phyloP scores from a whole-genome alignment of 2,329 filamentous ascomycete species.

The Madurella fahalii region DNA sequence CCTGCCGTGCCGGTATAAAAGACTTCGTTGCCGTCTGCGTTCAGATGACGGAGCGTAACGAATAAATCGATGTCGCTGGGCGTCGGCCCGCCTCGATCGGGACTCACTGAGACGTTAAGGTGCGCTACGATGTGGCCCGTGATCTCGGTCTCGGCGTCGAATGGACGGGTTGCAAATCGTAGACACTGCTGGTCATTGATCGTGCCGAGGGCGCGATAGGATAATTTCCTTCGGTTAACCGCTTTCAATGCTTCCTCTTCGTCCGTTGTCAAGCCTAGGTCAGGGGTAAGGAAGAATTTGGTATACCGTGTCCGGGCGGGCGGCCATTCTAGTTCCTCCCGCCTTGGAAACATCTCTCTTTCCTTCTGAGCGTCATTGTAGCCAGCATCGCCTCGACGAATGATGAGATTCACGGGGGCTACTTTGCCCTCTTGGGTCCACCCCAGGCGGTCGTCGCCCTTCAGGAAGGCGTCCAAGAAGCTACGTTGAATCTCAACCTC shows the following conservation, averaged over 20 bases:
- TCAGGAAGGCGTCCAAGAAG: conserved; percentile 69
- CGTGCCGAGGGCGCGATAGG: conserved; percentile 57
- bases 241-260: too few relatives aligned
- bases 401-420: conserved; percentile 55
- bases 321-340: conserved; percentile 62
- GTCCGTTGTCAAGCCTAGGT: conserved; percentile 33
- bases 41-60: conserved; percentile 57
- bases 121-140: conserved; percentile 64
- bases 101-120: conserved; percentile 59
- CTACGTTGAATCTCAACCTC: conserved; percentile 63
- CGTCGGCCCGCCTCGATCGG: conserved; percentile 41
- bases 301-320: conserved; percentile 62
- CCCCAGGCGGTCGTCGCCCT: conserved; percentile 59
- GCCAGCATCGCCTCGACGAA: conserved; percentile 64
- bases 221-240: conserved; percentile 38
- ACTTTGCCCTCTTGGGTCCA: conserved; percentile 57
- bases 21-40: conserved; percentile 51
- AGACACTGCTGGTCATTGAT: conserved; percentile 51
- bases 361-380: conserved; percentile 62
- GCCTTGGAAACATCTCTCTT: conserved; percentile 44
- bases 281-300: conserved; percentile 54
- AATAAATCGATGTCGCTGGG: conserved; percentile 59
- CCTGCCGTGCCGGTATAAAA: conserved; percentile 63
- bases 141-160: conserved; percentile 62
- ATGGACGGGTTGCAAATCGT: conserved; percentile 54